phyloP scores from a whole-genome alignment of 768 basidiomycete species.

The Brasilioporus rufonigricans region DNA sequence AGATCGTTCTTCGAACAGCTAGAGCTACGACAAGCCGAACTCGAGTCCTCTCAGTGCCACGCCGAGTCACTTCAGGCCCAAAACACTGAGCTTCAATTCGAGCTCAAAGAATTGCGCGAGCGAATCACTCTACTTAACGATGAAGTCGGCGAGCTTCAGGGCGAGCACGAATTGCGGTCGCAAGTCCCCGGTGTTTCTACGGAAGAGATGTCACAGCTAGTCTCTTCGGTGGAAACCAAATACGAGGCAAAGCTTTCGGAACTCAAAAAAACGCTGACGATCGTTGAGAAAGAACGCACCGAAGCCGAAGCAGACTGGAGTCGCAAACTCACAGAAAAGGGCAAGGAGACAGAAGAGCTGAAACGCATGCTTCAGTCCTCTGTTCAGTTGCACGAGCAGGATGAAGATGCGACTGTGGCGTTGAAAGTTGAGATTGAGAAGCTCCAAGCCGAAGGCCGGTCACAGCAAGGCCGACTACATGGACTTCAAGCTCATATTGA shows the following conservation, averaged over 20 bases:
- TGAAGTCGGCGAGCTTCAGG: slow-evolving; percentile 62
- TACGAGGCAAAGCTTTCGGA: slow-evolving; percentile 77
- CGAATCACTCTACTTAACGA: slow-evolving; percentile 68
- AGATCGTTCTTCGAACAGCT: slow-evolving; percentile 80
- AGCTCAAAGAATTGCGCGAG: slow-evolving; percentile 78
- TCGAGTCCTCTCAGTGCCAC: slow-evolving; percentile 78
- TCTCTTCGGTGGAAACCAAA: slow-evolving; percentile 71
- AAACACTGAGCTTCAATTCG: slow-evolving; percentile 82
- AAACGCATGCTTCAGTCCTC: slow-evolving; percentile 56
- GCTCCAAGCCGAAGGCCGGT: slow-evolving; percentile 46
- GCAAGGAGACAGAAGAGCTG: slow-evolving; percentile 72
- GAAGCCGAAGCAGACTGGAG: slow-evolving; percentile 92
- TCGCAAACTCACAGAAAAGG: slow-evolving; percentile 74
- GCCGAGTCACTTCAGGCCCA: slow-evolving; percentile 74
- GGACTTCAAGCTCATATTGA: slow-evolving; percentile 53
- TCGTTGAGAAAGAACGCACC: slow-evolving; percentile 77
- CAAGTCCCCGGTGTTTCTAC: slow-evolving; percentile 45
- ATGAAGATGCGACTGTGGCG: slow-evolving; percentile 47
- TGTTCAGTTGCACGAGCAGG: slow-evolving; percentile 57
- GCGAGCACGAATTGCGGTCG: slow-evolving; percentile 48
- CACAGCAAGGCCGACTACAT: slow-evolving; percentile 50
- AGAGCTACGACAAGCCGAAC: slow-evolving; percentile 85
- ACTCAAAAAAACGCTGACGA: slow-evolving; percentile 57
- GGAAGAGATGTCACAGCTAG: slow-evolving; percentile 68
- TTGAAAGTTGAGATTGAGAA: slow-evolving; percentile 56